These are phyloP conservation scores for Russula vinacea DNA, from an alignment of 768 basidiomycete species.

Conservation along the genomic window DNA sequence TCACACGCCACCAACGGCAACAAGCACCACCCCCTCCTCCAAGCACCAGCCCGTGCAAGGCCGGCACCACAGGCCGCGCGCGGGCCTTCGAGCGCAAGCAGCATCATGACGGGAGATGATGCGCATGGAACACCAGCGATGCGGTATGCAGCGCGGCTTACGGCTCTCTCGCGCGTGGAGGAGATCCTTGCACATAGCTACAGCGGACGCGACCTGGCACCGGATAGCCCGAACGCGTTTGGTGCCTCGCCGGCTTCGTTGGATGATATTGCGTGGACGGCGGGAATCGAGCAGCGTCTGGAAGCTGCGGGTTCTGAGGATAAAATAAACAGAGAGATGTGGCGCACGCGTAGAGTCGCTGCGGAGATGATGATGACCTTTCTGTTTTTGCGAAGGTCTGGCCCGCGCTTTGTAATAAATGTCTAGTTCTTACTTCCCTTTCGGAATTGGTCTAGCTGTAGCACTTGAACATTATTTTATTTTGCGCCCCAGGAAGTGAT, in stretches of 20 bases:
- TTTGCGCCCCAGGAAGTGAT: too few relatives aligned
- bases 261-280: constrained; percentile 17
- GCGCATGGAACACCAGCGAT: constrained; percentile 32
- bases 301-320: background rate
- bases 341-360: too few relatives aligned
- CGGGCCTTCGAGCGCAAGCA: constrained; percentile 19
- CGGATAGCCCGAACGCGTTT: constrained; percentile 31
- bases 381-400: too few relatives aligned
- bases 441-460: too few relatives aligned
- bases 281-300: constrained; percentile 30
- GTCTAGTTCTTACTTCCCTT: too few relatives aligned
- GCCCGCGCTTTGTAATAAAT: too few relatives aligned
- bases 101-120: constrained; percentile 10
- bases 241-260: constrained; percentile 23
- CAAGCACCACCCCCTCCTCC: background rate
- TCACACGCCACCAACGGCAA: background rate
- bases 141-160: constrained; percentile 33
- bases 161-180: constrained; percentile 35
- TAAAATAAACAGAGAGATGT: background rate
- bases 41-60: background rate
- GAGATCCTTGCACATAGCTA: constrained; percentile 35
- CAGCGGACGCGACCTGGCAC: constrained; percentile 30
- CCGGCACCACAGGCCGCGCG: background rate
- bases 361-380: too few relatives aligned
- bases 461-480: too few relatives aligned